Percentiles rank a stretch among this genome's conserved stretches.
phyloP scores from a whole-genome alignment of 2,329 filamentous ascomycete genomes.

The Pseudogymnoascus sp. region DNA sequence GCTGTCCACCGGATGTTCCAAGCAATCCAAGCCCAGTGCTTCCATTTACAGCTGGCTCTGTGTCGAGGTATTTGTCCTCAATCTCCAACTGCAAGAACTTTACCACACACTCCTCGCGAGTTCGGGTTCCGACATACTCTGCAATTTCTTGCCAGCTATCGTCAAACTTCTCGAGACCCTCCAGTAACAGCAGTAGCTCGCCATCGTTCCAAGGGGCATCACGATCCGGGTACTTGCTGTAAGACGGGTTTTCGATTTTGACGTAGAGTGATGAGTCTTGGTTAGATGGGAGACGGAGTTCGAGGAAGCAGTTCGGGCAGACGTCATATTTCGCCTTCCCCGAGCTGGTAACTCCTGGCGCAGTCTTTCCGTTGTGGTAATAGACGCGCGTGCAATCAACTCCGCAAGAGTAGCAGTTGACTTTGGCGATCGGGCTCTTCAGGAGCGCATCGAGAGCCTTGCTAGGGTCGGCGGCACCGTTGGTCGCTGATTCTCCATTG shows the following conservation, averaged over 20 bases:
- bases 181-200: conserved; percentile 81
- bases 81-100: conserved; percentile 96
- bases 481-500: conserved; percentile 64
- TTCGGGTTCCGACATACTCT: conserved; percentile 85
- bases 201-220: conserved; percentile 88
- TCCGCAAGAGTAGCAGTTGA: conserved; percentile 86
- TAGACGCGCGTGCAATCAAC: conserved; percentile 75
- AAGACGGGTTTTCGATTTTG: conserved; percentile 82
- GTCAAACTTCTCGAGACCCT: conserved; percentile 86
- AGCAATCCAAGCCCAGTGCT: conserved; percentile 59
- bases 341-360: conserved; percentile 32
- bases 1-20: conserved; percentile 66
- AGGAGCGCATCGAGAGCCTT: conserved; percentile 50
- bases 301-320: conserved; percentile 84
- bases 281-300: conserved; percentile 74
- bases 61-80: conserved; percentile 92
- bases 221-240: conserved; percentile 70
- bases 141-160: conserved; percentile 94
- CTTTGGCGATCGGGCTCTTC: conserved; percentile 60
- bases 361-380: conserved; percentile 60
- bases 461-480: conserved; percentile 48
- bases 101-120: conserved; percentile 90
- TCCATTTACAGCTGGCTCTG: conserved; percentile 53
- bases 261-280: conserved; percentile 76
- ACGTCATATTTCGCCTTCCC: conserved; percentile 70